Percentiles rank a stretch among this genome's conserved stretches.
Conservation (phyloP, 2,329 filamentous ascomycete genomes). For the Biscogniauxia mediterranea region DNA sequence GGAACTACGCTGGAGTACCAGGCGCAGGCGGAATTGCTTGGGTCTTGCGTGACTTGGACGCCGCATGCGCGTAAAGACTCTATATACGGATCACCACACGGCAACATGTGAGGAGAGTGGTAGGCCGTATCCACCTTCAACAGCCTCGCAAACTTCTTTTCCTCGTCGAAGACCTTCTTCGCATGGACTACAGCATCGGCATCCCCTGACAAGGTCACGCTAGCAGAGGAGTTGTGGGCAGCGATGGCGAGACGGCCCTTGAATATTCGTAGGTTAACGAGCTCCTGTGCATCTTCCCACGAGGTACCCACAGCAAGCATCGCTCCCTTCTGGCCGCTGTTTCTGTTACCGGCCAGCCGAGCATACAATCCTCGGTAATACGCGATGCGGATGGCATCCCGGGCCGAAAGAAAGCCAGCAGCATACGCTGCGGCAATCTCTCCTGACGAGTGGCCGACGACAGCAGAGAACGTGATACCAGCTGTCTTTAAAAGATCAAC, state of each 20-base stretch:
- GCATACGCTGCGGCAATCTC: constrained; percentile 49
- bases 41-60: constrained; percentile 6
- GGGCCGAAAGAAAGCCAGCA: constrained; percentile 39
- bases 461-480: constrained; percentile 13
- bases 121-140: constrained; percentile 42
- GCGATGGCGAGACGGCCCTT: constrained; percentile 31
- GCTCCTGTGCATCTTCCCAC: constrained; percentile 34
- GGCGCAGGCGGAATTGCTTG: constrained; percentile 2
- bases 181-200: constrained; percentile 27
- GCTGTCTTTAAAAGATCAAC: constrained; percentile 15
- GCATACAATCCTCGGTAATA: constrained; percentile 44
- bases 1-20: constrained; percentile 27
- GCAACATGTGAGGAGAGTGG: constrained; percentile 40
- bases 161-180: constrained; percentile 20
- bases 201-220: constrained; percentile 38
- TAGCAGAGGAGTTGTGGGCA: constrained; percentile 35
- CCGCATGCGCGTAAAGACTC: constrained; percentile 5
- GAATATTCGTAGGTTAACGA: constrained; percentile 23
- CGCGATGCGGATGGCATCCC: constrained; percentile 43
- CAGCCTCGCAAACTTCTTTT: constrained; percentile 28
- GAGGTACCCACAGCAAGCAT: constrained; percentile 49
- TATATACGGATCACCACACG: constrained; percentile 17
- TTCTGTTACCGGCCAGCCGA: constrained; percentile 8
- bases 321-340: constrained; percentile 29
- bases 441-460: constrained; percentile 34